Percentiles rank a stretch among this genome's conserved stretches.
Conservation (phyloP, 495 filamentous ascomycete species). For the Schizothecium vesticola region DNA sequence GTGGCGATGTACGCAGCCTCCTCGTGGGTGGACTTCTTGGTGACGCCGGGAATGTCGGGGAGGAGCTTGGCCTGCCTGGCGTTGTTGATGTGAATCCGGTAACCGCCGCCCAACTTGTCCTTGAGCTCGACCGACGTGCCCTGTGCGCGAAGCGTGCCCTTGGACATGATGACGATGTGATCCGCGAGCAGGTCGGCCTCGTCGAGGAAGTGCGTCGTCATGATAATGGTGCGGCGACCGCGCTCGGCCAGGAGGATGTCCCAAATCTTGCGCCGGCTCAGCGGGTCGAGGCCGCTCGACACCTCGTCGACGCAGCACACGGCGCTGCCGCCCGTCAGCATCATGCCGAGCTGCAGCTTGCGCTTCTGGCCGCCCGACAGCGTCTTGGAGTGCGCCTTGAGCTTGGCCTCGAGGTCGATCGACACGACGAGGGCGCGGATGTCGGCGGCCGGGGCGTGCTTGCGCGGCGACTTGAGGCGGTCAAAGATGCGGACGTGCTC, state of each 20-base stretch:
- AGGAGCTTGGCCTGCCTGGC: conserved; percentile 36
- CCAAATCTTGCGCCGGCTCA: conserved; percentile 80
- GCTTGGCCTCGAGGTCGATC: conserved; percentile 67
- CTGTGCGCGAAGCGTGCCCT: conserved; percentile 62
- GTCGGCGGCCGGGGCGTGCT: conserved; percentile 47
- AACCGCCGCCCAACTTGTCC: conserved; percentile 63
- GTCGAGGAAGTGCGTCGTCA: conserved; percentile 82
- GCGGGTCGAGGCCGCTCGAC: conserved; percentile 73
- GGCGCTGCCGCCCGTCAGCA: conserved; percentile 78
- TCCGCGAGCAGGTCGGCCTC: conserved; percentile 74
- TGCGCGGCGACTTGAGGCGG: conserved; percentile 58
- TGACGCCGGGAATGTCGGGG: conserved; percentile 51
- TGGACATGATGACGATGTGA: conserved; percentile 71
- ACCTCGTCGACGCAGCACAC: conserved; percentile 90
- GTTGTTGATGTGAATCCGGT: conserved; percentile 65
- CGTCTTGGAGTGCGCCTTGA: conserved; percentile 57
- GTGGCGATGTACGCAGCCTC: conserved; percentile 64
- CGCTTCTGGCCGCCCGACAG: conserved; percentile 85
- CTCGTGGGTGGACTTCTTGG: conserved; percentile 56
- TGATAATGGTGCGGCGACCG: conserved; percentile 68
- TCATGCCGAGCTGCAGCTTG: conserved; percentile 88
- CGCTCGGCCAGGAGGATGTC: conserved; percentile 78
- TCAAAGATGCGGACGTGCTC: conserved; percentile 81
- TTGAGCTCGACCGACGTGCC: conserved; percentile 77
- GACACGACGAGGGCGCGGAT: conserved; percentile 54